Percentiles rank a stretch among this genome's conserved stretches.
Evolutionary conservation across 768 basidiomycete genomes (phyloP).

Genomic region (Kockovaella imperatae): DNA sequence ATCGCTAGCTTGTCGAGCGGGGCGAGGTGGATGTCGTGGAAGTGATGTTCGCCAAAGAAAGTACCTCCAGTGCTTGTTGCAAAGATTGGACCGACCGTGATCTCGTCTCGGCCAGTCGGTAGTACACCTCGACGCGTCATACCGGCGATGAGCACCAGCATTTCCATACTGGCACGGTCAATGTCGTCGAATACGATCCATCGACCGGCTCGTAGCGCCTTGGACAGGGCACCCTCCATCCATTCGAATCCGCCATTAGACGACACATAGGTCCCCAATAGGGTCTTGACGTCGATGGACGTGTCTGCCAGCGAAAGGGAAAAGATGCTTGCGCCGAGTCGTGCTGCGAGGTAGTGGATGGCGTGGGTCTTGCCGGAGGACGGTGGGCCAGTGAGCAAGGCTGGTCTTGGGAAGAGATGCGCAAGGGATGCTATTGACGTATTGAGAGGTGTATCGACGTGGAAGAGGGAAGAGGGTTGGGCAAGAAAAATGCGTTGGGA

Average conservation of each 20-base stretch:
- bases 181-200: constrained; percentile 92
- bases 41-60: constrained; percentile 83
- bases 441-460: constrained; percentile 47
- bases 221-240: constrained; percentile 87
- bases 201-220: constrained; percentile 77
- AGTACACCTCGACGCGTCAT: constrained; percentile 56
- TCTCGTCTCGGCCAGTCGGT: constrained; percentile 62
- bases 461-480: constrained; percentile 13
- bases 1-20: constrained; percentile 71
- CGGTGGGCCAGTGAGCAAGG: constrained; percentile 72
- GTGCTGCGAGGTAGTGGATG: constrained; percentile 64
- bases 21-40: constrained; percentile 59
- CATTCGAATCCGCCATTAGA: constrained; percentile 90
- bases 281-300: constrained; percentile 83
- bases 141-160: constrained; percentile 77
- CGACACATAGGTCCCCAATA: constrained; percentile 87
- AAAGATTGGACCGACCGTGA: constrained; percentile 74
- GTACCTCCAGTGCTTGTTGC: constrained; percentile 62
- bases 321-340: constrained; percentile 61
- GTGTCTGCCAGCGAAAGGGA: constrained; percentile 89
- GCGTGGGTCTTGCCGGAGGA: constrained; percentile 82
- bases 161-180: constrained; percentile 80
- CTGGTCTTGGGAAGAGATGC: constrained; percentile 63
- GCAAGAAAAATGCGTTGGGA: constrained; percentile 46
- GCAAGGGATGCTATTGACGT: constrained; percentile 58